Percentiles rank a stretch among this genome's conserved stretches.
phyloP scores from a whole-genome alignment of 2,329 filamentous ascomycete species.

The Penicillium sp. region DNA sequence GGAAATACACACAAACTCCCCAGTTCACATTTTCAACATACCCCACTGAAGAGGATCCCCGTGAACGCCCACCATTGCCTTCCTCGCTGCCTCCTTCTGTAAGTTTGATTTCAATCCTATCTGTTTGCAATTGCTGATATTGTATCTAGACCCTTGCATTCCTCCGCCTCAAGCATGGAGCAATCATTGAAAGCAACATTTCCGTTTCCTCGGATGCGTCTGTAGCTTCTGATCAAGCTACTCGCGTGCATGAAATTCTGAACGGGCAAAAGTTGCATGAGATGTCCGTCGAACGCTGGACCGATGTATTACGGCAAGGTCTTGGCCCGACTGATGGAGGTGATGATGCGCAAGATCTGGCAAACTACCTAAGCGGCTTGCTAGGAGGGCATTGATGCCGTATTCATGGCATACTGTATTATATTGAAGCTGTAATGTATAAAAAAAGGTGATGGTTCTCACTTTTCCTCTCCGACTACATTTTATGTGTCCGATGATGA shows the following conservation, averaged over 20 bases:
- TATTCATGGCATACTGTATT: not conserved
- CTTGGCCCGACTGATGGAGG: conserved; percentile 14
- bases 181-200: conserved; percentile 42
- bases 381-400: conserved; percentile 23
- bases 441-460: not conserved
- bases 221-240: conserved; percentile 35
- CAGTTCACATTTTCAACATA: conserved; percentile 72
- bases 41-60: conserved; percentile 59
- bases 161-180: conserved; percentile 42
- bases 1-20: conserved; percentile 85
- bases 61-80: conserved; percentile 55
- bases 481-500: not conserved
- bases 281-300: conserved; percentile 37
- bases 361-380: conserved; percentile 27
- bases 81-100: conserved; percentile 50
- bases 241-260: conserved; percentile 30
- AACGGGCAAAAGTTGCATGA: conserved; percentile 52
- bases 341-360: conserved; percentile 22
- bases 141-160: conserved; percentile 41
- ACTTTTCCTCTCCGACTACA: not conserved
- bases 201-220: conserved; percentile 37
- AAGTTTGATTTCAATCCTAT: conserved; percentile 21
- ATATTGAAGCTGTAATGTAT: not conserved
- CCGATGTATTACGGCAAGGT: conserved; percentile 21
- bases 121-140: not conserved